Evolutionary conservation across 1,284 basidiomycete genomes (phyloP).

Genomic region (Ustilago lituana): DNA sequence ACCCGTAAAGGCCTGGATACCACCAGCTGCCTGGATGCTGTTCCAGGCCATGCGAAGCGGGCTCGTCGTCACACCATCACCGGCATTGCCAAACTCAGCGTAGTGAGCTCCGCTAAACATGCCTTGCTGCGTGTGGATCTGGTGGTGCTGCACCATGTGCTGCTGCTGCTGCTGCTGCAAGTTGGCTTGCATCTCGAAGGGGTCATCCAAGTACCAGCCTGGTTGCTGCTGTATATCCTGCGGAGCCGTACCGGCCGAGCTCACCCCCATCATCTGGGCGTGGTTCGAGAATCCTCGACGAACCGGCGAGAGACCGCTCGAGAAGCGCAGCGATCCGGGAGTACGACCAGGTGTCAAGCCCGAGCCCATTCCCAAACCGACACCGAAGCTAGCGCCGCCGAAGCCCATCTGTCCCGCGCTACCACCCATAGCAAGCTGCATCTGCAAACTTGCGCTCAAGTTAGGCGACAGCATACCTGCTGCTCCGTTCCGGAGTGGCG

Average conservation of each 20-base stretch:
- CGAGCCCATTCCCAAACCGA: slow-evolving; percentile 40
- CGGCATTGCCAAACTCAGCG: slow-evolving; percentile 13
- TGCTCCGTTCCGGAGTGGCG: slow-evolving; percentile 35
- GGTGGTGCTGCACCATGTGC: slow-evolving; percentile 29
- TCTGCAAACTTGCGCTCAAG: slow-evolving; percentile 42
- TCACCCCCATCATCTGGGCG: slow-evolving; percentile 33
- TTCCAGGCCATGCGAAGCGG: slow-evolving; percentile 47
- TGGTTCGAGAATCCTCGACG: slow-evolving; percentile 30
- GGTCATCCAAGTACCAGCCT: slow-evolving; percentile 44
- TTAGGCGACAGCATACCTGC: slow-evolving; percentile 42
- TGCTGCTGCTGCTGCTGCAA: slow-evolving; percentile 37
- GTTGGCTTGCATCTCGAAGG: slow-evolving; percentile 42
- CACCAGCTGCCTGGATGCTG: slow-evolving; percentile 48
- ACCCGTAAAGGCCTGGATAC: slow-evolving; percentile 45
- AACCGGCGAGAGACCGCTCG: slow-evolving; percentile 39
- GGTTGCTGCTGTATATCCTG: slow-evolving; percentile 29
- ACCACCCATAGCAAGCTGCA: slow-evolving; percentile 45
- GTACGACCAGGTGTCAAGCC: slow-evolving; percentile 40
- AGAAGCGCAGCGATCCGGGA: slow-evolving; percentile 34
- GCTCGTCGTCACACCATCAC: slow-evolving; percentile 20
- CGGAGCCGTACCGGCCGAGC: slow-evolving; percentile 23
- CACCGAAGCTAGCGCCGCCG: slow-evolving; percentile 30
- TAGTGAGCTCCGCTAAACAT: slow-evolving; percentile 15
- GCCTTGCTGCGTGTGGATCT: slow-evolving; percentile 16
- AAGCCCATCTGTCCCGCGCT: slow-evolving; percentile 28